Conservation (phyloP, 2,329 filamentous ascomycete genomes). For the Fusarium torreyae region DNA sequence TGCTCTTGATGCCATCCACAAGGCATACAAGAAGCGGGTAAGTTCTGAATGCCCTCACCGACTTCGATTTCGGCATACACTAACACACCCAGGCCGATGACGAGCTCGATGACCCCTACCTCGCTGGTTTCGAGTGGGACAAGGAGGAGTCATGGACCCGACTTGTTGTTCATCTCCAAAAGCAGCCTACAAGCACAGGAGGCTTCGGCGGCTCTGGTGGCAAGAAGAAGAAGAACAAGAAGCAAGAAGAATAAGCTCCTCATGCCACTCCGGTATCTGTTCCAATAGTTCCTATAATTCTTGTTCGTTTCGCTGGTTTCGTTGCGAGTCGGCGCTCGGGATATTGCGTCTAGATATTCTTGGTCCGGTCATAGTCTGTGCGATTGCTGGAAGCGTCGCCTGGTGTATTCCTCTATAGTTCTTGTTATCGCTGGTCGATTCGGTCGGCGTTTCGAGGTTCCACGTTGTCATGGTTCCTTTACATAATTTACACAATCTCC, state of each 20-base stretch:
- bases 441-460: constrained; percentile 34
- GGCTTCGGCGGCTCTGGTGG: constrained; percentile 64
- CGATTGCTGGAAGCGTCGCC: constrained; percentile 49
- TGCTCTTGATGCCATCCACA: constrained; percentile 94
- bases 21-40: constrained; percentile 97
- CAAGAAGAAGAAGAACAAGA: constrained; percentile 82
- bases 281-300: constrained; percentile 58
- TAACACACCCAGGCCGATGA: constrained; percentile 79
- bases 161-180: constrained; percentile 88
- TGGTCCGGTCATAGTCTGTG: constrained; percentile 51
- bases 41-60: constrained; percentile 49
- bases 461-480: constrained; percentile 35
- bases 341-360: constrained; percentile 62
- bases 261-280: constrained; percentile 54
- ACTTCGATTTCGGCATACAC: background rate
- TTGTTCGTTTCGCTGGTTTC: constrained; percentile 59
- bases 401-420: constrained; percentile 50
- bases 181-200: constrained; percentile 69
- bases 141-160: constrained; percentile 91
- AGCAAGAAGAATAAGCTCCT: constrained; percentile 61
- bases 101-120: constrained; percentile 88
- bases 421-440: constrained; percentile 42
- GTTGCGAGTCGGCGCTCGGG: constrained; percentile 59
- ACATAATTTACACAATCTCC: constrained; percentile 45
- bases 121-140: constrained; percentile 97